Conservation (phyloP, 495 filamentous ascomycete genomes). For the Daldinia childiae region DNA sequence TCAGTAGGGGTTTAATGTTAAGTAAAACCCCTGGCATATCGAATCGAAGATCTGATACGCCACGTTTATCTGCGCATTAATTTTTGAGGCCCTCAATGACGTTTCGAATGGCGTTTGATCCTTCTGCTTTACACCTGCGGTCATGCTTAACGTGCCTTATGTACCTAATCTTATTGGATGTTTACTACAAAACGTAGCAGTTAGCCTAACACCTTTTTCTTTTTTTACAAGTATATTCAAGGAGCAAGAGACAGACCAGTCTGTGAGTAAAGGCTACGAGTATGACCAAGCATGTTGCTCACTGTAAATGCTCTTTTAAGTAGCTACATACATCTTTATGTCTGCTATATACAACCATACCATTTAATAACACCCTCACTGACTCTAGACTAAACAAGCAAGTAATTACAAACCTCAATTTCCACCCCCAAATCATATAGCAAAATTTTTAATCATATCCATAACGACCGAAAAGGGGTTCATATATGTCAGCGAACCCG, state of each 20-base stretch:
- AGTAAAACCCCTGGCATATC: not conserved
- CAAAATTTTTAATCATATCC: conserved; percentile 17
- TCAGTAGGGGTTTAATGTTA: not conserved
- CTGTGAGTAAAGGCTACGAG: not conserved
- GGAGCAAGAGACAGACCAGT: not conserved
- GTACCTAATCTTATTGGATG: no score
- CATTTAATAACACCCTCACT: not conserved
- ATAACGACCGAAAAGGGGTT: conserved; percentile 34
- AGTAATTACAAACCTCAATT: not conserved
- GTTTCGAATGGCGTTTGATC: not conserved
- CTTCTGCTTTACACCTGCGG: not conserved
- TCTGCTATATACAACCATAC: conserved; percentile 10
- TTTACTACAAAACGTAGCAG: no score
- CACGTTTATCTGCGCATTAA: no score
- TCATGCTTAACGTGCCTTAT: no score
- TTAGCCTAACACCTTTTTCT: no score
- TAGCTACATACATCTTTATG: not conserved
- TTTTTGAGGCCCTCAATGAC: no score
- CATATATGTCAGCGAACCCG: conserved; percentile 19
- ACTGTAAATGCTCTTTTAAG: not conserved
- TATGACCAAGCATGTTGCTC: not conserved
- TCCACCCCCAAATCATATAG: conserved; percentile 2
- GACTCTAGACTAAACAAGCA: not conserved
- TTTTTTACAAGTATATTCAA: not conserved
- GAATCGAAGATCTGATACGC: not conserved